Base-by-base conservation (phyloP, 208 protist genomes). In the Endotrypanum monterogeii region DNA sequence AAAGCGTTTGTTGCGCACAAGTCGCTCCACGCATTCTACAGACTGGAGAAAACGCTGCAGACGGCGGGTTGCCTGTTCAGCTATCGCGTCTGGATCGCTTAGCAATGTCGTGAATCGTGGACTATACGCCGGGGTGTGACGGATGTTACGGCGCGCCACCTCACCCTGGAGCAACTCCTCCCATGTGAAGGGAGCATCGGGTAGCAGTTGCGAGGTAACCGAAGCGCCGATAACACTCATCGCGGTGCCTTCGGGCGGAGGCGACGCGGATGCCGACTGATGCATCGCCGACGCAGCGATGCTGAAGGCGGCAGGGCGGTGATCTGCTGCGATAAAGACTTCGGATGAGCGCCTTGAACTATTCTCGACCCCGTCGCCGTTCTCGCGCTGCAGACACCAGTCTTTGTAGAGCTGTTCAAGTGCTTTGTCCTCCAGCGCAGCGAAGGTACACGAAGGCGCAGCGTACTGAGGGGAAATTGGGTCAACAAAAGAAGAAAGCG, bases 291-390 rank as follows among this genome's bases (percentile, higher is more conserved):
- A 73, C 18, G 83, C 71, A 18, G 89, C 89, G 1, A 91, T 56
- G 25, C 89, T 82, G 62, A 96, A 93, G 16, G 92, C 92, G 51
- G 84, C 81, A 1, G 83, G 75, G 58, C 83, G 80, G 68, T 96
- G 83, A 20, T 96, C 84, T 20, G 88, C 76, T 0, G 89, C 89
- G 12, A 96, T 83, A 61, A 96, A 96, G 51, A 82, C 84, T 0
- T 56, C 67, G 25, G 32, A 32, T 60, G 54, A 35, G 58, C 30
- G 50, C 50, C 28, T 50, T 16, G 30, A 44, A 9, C 32, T n/a
- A 7, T 12, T 50, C 61, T 83, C 68, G 35, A 5, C 55, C 16
- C 23, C 55, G 37, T 73, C 68, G n/a, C 8, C 63, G 16, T 61
- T 71, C 11, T 39, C 68, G 25, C 77, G 54, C 66, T 62, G 66